These are phyloP conservation scores for Cutaneotrichosporon arboriforme DNA, from an alignment of 1,284 basidiomycete species.

Conservation along the genomic window DNA sequence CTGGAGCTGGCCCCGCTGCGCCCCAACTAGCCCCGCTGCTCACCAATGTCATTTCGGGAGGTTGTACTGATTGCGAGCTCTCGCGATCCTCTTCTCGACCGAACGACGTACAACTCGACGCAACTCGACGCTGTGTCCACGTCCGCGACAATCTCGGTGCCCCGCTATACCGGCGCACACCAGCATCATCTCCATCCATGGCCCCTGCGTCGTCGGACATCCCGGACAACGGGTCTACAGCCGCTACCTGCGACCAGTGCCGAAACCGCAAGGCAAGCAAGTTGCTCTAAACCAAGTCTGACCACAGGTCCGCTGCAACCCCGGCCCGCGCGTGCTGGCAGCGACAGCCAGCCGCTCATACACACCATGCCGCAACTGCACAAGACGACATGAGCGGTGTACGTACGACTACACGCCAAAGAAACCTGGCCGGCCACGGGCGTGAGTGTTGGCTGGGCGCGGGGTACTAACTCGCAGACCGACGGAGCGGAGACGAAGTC, in stretches of 20 bases:
- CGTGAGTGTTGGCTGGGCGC: background rate
- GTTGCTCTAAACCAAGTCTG: background rate
- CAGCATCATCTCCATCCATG: too few relatives aligned
- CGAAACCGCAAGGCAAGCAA: background rate
- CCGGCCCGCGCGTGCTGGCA: background rate
- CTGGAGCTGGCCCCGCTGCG: too few relatives aligned
- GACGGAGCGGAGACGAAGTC: background rate
- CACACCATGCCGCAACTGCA: slow-evolving; percentile 6
- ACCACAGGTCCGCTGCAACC: slow-evolving; percentile 8
- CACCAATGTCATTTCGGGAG: too few relatives aligned
- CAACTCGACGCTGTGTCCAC: too few relatives aligned
- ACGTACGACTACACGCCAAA: slow-evolving; percentile 13
- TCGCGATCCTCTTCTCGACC: too few relatives aligned
- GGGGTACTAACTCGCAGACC: background rate
- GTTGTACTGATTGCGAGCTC: too few relatives aligned
- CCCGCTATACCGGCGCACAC: too few relatives aligned
- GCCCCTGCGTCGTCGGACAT: too few relatives aligned
- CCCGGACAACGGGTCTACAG: background rate
- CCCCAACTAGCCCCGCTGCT: too few relatives aligned
- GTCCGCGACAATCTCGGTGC: too few relatives aligned
- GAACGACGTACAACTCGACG: too few relatives aligned
- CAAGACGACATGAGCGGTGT: slow-evolving; percentile 2
- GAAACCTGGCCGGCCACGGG: slow-evolving; percentile 8
- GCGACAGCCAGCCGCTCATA: background rate
- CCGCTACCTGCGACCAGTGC: slow-evolving; percentile 9